Conservation (phyloP, 176 grass and related monocot species). For the Avena sativa region DNA sequence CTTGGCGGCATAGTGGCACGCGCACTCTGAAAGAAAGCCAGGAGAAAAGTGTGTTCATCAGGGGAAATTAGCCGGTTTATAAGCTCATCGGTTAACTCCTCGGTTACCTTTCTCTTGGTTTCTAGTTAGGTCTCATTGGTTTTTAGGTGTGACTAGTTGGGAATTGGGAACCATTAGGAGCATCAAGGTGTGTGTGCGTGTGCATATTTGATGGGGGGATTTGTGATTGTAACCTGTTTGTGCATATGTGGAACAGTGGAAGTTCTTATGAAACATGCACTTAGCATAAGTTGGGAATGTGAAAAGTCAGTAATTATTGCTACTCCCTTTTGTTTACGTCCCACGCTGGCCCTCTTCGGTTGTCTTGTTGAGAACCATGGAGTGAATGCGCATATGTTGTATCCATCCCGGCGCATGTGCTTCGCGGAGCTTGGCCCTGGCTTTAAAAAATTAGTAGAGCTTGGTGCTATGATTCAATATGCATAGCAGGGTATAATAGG, state of each 20-base stretch:
- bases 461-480: no score
- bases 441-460: no score
- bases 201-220: conserved; percentile 6
- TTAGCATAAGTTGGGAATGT: neutral
- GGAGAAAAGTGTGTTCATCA: neutral
- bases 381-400: no score
- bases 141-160: conserved; percentile 43
- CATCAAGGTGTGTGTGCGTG: conserved; percentile 21
- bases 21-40: conserved; percentile 35
- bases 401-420: no score
- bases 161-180: conserved; percentile 7
- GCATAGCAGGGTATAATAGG: no score
- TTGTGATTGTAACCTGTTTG: conserved; percentile 45
- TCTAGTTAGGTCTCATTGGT: conserved; percentile 22
- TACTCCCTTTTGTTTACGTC: neutral
- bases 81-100: conserved; percentile 26
- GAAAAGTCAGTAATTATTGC: neutral
- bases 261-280: conserved; percentile 17
- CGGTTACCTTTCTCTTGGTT: conserved; percentile 24
- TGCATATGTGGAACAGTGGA: conserved; percentile 31
- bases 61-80: conserved; percentile 13
- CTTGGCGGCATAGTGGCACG: conserved; percentile 41
- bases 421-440: no score
- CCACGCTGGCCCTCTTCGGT: neutral
- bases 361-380: no score